Evolutionary conservation across 163 green algal species (phyloP).

Genomic region (Chloromonas sp.): DNA sequence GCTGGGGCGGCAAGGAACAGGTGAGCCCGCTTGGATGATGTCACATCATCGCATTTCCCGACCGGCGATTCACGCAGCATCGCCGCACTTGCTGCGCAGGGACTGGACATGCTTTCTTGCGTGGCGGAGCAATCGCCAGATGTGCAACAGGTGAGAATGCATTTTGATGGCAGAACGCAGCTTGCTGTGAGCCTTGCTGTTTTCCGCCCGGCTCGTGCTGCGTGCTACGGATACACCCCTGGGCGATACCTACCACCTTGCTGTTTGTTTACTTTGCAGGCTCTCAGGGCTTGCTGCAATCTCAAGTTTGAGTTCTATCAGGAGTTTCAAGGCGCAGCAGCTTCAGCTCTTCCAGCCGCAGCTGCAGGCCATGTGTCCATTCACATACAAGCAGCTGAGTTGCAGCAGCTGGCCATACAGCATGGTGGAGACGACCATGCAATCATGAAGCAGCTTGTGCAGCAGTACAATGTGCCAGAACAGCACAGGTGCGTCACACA

Average conservation of each 20-base stretch:
- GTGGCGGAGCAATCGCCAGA: slow-evolving; percentile 24
- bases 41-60: not conserved
- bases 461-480: slow-evolving; percentile 52
- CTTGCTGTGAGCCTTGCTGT: too few species aligned
- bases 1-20: slow-evolving; percentile 78
- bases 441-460: slow-evolving; percentile 59
- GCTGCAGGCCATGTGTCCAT: slow-evolving; percentile 28
- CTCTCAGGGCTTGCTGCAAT: slow-evolving; percentile 36
- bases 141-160: slow-evolving; percentile 24
- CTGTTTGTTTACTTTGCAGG: slow-evolving; percentile 22
- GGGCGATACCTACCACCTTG: too few species aligned
- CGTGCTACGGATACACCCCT: too few species aligned
- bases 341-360: slow-evolving; percentile 6
- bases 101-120: slow-evolving; percentile 63
- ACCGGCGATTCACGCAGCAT: too few species aligned
- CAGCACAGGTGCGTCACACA: slow-evolving; percentile 41
- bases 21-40: slow-evolving; percentile 18
- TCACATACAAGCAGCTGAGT: slow-evolving; percentile 41
- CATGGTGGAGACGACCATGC: slow-evolving; percentile 4
- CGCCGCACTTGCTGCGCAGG: slow-evolving; percentile 33
- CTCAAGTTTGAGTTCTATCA: slow-evolving; percentile 76
- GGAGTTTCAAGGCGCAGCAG: slow-evolving; percentile 13
- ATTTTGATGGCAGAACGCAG: not conserved
- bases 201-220: too few species aligned
- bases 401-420: slow-evolving; percentile 20